Evolutionary conservation across 1,284 basidiomycete species (phyloP).

Genomic region (Trichosporon sp.): DNA sequence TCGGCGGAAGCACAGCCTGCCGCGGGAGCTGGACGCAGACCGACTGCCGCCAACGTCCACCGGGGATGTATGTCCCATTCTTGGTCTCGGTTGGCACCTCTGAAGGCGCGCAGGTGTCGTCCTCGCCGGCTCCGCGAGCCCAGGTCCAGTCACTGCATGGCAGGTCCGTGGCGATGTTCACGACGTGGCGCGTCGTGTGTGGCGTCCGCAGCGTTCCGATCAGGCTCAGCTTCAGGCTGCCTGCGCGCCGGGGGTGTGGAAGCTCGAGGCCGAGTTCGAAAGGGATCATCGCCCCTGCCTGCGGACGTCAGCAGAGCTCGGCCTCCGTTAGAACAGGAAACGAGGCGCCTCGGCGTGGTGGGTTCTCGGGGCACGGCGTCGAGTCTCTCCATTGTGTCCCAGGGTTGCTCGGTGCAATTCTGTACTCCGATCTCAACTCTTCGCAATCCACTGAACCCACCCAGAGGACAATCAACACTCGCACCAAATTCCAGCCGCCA

Average conservation of each 20-base stretch:
- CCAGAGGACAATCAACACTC: background rate
- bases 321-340: too few relatives aligned
- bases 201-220: conserved; percentile 25
- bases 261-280: conserved; percentile 16
- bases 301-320: background rate
- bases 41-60: background rate
- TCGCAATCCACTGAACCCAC: background rate
- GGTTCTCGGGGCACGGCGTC: conserved; percentile 3
- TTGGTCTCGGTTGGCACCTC: too few relatives aligned
- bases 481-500: background rate
- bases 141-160: conserved; percentile 20
- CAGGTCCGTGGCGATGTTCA: conserved; percentile 31
- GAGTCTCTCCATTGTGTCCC: background rate
- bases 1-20: background rate
- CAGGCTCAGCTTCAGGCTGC: background rate
- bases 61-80: background rate
- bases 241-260: conserved; percentile 13
- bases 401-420: background rate
- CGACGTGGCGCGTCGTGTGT: conserved; percentile 32
- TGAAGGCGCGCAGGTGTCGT: conserved; percentile 21
- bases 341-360: too few relatives aligned
- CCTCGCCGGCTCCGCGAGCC: conserved; percentile 37
- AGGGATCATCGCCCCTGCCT: background rate
- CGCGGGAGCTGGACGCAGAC: background rate
- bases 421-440: background rate